phyloP scores from a whole-genome alignment of 83 land plant species.

The Picea engelmannii region DNA sequence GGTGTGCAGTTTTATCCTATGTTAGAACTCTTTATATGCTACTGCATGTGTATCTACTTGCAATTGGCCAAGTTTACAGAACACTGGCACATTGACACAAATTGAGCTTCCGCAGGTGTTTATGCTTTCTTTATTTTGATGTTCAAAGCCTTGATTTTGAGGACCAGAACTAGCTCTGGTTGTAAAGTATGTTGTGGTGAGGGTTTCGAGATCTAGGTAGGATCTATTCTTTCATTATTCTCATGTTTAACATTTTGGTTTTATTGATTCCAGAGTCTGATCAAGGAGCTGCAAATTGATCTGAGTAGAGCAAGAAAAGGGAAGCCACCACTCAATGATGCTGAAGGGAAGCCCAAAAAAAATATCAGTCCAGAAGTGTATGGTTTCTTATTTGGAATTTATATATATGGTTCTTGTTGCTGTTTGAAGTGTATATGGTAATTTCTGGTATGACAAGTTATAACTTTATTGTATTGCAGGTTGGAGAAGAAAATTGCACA shows the following conservation, averaged over 20 bases:
- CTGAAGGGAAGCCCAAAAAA: slow-evolving; percentile 81
- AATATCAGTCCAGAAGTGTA: slow-evolving; percentile 84
- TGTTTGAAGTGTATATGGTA: background rate
- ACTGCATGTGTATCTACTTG: background rate
- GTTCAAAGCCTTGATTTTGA: background rate
- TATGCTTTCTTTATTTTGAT: background rate
- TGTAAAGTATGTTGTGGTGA: too few species aligned
- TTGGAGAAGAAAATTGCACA: slow-evolving; percentile 78
- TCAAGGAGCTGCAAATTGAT: slow-evolving; percentile 75
- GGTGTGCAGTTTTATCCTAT: background rate
- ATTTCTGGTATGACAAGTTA: background rate
- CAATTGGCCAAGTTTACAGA: background rate
- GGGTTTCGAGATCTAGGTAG: background rate
- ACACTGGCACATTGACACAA: background rate
- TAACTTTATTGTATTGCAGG: slow-evolving; percentile 35
- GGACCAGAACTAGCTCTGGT: too few species aligned
- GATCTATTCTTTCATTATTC: background rate
- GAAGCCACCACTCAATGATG: slow-evolving; percentile 78
- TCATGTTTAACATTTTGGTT: background rate
- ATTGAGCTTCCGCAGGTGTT: background rate
- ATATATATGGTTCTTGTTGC: background rate
- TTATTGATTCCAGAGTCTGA: slow-evolving; percentile 34
- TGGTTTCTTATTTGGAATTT: background rate
- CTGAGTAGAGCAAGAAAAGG: slow-evolving; percentile 89
- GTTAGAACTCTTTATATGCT: background rate